Conservation (phyloP, 441 rosid species). For the Adansonia madagascariensis region DNA sequence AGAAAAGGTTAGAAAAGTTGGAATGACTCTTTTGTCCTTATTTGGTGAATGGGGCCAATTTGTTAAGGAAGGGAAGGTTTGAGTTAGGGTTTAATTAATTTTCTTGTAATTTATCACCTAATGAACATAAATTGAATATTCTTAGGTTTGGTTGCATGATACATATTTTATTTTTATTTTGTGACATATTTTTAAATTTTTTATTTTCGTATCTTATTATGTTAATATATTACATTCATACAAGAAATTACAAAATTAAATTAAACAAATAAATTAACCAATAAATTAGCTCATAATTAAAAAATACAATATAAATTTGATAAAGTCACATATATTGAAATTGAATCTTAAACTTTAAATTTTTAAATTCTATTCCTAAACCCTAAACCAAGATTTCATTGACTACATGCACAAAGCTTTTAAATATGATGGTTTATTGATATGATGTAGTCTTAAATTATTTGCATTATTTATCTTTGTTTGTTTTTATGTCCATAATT, state of each 20-base stretch:
- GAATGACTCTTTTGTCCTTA: slow-evolving; percentile 48
- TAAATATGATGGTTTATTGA: neutral
- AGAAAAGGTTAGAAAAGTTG: neutral
- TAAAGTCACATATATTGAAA: no score
- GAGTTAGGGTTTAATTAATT: slow-evolving; percentile 33
- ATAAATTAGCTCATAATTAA: no score
- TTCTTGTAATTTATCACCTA: slow-evolving; percentile 41
- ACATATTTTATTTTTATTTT: neutral
- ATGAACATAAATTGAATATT: slow-evolving; percentile 36
- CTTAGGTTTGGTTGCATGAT: slow-evolving; percentile 28
- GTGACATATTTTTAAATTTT: neutral
- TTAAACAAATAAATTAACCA: no score
- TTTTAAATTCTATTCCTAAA: no score
- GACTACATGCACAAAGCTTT: neutral
- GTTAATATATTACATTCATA: neutral
- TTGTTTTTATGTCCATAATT: neutral
- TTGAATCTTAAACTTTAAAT: no score
- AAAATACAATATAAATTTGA: no score
- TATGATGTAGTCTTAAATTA: slow-evolving; percentile 5
- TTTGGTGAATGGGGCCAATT: slow-evolving; percentile 37
- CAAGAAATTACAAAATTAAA: no score
- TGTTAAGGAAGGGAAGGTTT: neutral
- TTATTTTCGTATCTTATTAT: neutral
- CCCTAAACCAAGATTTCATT: no score
- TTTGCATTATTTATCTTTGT: neutral